Evolutionary conservation across 2,329 filamentous ascomycete genomes (phyloP).

Genomic region (Aspergillus calidoustus): DNA sequence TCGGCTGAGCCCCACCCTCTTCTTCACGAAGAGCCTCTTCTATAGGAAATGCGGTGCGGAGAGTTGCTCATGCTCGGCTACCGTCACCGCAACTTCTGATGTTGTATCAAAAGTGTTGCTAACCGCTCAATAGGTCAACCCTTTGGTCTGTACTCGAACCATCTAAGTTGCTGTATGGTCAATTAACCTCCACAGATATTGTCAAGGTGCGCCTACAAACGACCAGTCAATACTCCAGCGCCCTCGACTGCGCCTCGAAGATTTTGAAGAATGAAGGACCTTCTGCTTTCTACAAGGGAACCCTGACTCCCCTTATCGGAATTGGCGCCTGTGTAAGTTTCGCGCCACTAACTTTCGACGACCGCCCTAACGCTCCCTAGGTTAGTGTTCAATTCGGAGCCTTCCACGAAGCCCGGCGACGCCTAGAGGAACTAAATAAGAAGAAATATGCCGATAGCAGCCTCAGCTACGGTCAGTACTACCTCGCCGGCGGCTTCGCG

Average conservation of each 20-base stretch:
- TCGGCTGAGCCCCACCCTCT: neutral
- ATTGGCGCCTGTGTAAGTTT: constrained; percentile 88
- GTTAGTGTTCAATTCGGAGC: constrained; percentile 96
- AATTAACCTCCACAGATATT: constrained; percentile 66
- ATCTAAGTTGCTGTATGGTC: neutral
- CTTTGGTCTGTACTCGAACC: constrained; percentile 57
- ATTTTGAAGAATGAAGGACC: constrained; percentile 90
- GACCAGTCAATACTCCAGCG: constrained; percentile 76
- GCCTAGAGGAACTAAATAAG: constrained; percentile 76
- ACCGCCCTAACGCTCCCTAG: constrained; percentile 32
- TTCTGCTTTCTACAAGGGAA: constrained; percentile 97
- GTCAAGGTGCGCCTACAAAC: constrained; percentile 98
- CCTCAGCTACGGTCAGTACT: constrained; percentile 85
- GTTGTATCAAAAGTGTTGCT: constrained; percentile 25
- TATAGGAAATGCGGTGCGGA: constrained; percentile 5
- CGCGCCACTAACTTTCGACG: neutral
- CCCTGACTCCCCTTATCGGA: constrained; percentile 88
- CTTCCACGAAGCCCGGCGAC: constrained; percentile 89
- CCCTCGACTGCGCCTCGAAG: constrained; percentile 76
- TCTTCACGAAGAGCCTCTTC: neutral
- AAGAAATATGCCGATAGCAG: constrained; percentile 48
- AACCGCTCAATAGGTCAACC: constrained; percentile 60
- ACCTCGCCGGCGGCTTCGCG: constrained; percentile 86
- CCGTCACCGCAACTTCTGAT: neutral
- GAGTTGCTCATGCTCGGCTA: neutral